Percentiles rank a stretch among this genome's conserved stretches.
phyloP scores from a whole-genome alignment of 108 stramenopile species.

The Mediolabrus comicus region DNA sequence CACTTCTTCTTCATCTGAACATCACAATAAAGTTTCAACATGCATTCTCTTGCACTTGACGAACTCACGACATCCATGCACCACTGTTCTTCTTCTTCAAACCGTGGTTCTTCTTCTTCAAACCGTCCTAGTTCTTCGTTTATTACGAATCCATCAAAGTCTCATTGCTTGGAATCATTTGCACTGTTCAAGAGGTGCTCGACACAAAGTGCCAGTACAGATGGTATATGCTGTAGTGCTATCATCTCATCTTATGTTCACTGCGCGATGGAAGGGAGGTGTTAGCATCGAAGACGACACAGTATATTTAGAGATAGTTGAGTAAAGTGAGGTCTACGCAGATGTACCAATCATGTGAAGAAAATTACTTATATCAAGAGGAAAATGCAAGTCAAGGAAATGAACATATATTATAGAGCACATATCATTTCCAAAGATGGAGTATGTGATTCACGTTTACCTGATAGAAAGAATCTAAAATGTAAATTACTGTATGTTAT shows the following conservation, averaged over 20 bases:
- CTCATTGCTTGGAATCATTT: constrained; percentile 10
- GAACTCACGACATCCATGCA: not conserved
- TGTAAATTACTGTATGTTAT: too few species aligned
- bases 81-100: too few species aligned
- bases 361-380: too few species aligned
- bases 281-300: too few species aligned
- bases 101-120: not conserved
- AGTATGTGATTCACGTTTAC: too few species aligned
- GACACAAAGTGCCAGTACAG: not conserved
- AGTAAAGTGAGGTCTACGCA: too few species aligned
- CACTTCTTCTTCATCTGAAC: not conserved
- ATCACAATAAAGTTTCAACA: not conserved
- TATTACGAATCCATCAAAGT: not conserved
- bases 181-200: constrained; percentile 14
- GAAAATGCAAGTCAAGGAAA: too few species aligned
- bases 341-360: too few species aligned
- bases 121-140: not conserved
- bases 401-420: too few species aligned
- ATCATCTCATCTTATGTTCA: constrained; percentile 2
- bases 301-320: too few species aligned
- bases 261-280: constrained; percentile 12
- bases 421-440: too few species aligned
- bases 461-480: too few species aligned
- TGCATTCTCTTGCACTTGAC: not conserved
- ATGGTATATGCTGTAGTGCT: constrained; percentile 8